Conservation (phyloP, 2,329 filamentous ascomycete species). For the Fusarium sp. region DNA sequence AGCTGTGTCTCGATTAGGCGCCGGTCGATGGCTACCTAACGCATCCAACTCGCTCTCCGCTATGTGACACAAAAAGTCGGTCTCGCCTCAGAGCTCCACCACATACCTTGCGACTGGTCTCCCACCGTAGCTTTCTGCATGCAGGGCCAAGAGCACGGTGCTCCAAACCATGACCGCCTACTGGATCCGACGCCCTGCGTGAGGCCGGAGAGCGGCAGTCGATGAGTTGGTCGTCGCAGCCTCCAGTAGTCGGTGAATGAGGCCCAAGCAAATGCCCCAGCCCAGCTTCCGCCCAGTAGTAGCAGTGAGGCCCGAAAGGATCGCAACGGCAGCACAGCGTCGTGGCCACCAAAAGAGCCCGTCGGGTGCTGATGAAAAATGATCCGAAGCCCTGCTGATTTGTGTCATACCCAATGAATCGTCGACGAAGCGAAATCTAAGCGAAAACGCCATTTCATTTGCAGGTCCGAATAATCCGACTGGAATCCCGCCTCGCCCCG, state of each 20-base stretch:
- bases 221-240: slow-evolving; percentile 36
- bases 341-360: slow-evolving; percentile 26
- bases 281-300: slow-evolving; percentile 18
- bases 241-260: slow-evolving; percentile 29
- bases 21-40: slow-evolving; percentile 37
- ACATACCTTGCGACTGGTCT: slow-evolving; percentile 25
- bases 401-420: slow-evolving; percentile 26
- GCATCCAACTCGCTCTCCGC: slow-evolving; percentile 10
- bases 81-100: slow-evolving; percentile 42
- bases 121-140: slow-evolving; percentile 23
- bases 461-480: slow-evolving; percentile 20
- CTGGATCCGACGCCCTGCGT: slow-evolving; percentile 18
- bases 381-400: slow-evolving; percentile 30
- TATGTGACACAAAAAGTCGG: slow-evolving; percentile 42
- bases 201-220: slow-evolving; percentile 17
- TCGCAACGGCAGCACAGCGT: slow-evolving; percentile 12
- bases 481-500: slow-evolving; percentile 18
- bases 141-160: slow-evolving; percentile 28
- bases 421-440: slow-evolving; percentile 30
- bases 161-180: slow-evolving; percentile 18
- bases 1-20: slow-evolving; percentile 34
- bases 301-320: slow-evolving; percentile 34
- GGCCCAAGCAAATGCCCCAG: slow-evolving; percentile 23
- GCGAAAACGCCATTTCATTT: slow-evolving; percentile 24
- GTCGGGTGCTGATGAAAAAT: slow-evolving; percentile 34